Evolutionary conservation across 768 basidiomycete species (phyloP).

Genomic region (Psilocybe cyanescens): DNA sequence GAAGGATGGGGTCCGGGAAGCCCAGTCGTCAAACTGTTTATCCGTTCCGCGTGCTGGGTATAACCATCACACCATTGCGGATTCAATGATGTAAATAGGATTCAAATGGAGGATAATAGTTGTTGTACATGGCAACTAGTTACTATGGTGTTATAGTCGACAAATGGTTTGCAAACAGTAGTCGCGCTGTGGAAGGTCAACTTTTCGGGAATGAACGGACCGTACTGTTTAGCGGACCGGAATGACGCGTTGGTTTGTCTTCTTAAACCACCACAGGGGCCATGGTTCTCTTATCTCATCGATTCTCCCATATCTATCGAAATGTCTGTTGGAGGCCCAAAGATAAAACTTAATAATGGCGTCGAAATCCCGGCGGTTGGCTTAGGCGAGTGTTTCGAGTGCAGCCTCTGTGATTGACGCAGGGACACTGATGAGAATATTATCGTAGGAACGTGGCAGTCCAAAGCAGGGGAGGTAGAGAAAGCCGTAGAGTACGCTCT

Average conservation of each 20-base stretch:
- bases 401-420: not conserved
- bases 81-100: no score
- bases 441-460: slow-evolving; percentile 77
- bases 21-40: no score
- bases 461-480: slow-evolving; percentile 70
- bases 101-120: no score
- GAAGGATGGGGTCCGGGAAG: no score
- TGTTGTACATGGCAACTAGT: no score
- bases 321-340: slow-evolving; percentile 38
- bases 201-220: not conserved
- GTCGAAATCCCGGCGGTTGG: slow-evolving; percentile 58
- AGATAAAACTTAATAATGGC: slow-evolving; percentile 66
- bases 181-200: no score
- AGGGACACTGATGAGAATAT: not conserved
- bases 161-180: no score
- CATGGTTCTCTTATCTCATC: slow-evolving; percentile 5
- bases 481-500: slow-evolving; percentile 76
- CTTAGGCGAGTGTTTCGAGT: slow-evolving; percentile 49
- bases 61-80: no score
- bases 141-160: no score
- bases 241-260: not conserved
- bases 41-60: no score
- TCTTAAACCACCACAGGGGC: not conserved
- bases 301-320: slow-evolving; percentile 6
- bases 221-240: not conserved